Base-by-base conservation (phyloP, 106 monocot genomes). In the Dendrobium nobile region DNA sequence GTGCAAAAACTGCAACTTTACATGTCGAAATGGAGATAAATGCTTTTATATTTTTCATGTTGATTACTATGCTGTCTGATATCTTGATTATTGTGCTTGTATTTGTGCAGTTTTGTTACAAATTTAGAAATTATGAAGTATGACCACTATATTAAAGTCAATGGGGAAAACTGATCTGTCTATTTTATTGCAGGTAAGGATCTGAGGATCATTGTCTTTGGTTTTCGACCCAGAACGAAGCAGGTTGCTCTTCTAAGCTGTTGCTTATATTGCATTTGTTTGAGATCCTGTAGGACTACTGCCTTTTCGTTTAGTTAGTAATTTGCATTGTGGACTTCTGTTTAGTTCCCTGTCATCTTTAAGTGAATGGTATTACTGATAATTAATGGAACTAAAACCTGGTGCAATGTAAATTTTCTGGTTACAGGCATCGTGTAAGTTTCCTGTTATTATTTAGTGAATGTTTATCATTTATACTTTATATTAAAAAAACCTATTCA, bases 141-240 rank as follows among this genome's bases (percentile, higher is more conserved):
- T 75, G 45, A 22, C 27, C 48, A 47, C 19, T 76, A 8, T 24
- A 26, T 75, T 47, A 27, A 4, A 42, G 24, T 79, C 7, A 20
- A 17, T 79, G 28, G 22, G 4, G 72, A 72, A 51, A 74, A 28
- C 31, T 82, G 28, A 82, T 77, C 27, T 64, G 77, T 85, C 17
- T 44, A 9, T 76, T 80, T 37, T 82, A 67, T 75, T 86, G 67
- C 83, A 98, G 98, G 98, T 81, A 98, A 98, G 84, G 98, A 98
- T 82, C 91, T 95, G 92, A 84, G 98, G 86, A 92, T 92, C 20
- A 89, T 94, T 72, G 80, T 92, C 37, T 98, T 92, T 77, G 92
- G 87, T 56, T 98, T 98, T 88, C 92, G 87, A 73, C 98, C 98
- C 37, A 92, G 73, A 84, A 92, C 95, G 37, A 95, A 85, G 84